Evolutionary conservation across 1,284 basidiomycete genomes (phyloP).

Genomic region (Moniliophthora roreri): DNA sequence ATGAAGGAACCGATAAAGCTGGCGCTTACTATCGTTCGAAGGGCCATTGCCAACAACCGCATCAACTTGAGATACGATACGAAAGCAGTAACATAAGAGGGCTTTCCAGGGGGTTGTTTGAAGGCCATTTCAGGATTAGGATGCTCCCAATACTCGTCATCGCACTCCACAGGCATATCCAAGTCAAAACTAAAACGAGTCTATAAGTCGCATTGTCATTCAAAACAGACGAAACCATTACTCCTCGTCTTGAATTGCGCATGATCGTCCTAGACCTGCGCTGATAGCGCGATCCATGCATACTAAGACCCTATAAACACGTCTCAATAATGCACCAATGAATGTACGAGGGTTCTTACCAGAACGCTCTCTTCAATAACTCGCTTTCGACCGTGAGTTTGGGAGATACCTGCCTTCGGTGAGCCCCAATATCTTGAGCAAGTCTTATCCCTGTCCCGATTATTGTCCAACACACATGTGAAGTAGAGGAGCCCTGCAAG

Average conservation of each 20-base stretch:
- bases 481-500: constrained; percentile 60
- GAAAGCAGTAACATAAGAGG: constrained; percentile 1
- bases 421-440: constrained; percentile 3
- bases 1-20: too few species aligned
- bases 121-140: not conserved
- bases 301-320: not conserved
- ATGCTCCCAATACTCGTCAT: constrained; percentile 9
- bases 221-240: not conserved
- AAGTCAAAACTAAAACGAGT: not conserved
- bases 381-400: not conserved
- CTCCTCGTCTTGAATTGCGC: constrained; percentile 2
- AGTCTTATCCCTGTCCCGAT: not conserved
- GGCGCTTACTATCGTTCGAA: not conserved
- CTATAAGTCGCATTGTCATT: not conserved
- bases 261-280: not conserved
- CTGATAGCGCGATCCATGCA: not conserved
- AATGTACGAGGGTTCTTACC: not conserved
- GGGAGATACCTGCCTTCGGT: not conserved
- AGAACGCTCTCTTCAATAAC: constrained; percentile 6
- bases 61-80: not conserved
- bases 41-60: not conserved
- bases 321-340: not conserved
- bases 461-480: constrained; percentile 72
- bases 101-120: not conserved
- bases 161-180: constrained; percentile 6